Evolutionary conservation across 2,329 filamentous ascomycete genomes (phyloP).

Genomic region (Xylariales sp.): DNA sequence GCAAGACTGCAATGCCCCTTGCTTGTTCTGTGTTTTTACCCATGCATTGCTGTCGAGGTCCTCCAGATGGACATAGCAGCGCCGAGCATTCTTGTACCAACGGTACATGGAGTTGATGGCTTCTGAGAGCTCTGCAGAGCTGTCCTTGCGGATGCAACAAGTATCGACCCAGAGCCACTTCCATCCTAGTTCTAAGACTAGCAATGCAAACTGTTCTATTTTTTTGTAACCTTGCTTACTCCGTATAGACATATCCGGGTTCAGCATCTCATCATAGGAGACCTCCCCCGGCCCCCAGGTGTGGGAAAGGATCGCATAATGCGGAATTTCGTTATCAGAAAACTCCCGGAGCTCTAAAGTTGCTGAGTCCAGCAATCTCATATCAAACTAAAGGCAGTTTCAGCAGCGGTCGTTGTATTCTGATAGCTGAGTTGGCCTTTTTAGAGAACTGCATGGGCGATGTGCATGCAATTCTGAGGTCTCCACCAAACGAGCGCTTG

Average conservation of each 20-base stretch:
- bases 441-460: too few relatives aligned
- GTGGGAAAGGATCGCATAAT: background rate
- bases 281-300: background rate
- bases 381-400: too few relatives aligned
- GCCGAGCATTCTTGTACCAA: conserved; percentile 10
- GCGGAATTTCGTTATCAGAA: background rate
- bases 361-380: background rate
- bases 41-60: conserved; percentile 17
- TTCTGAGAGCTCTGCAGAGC: conserved; percentile 13
- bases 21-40: too few relatives aligned
- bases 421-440: too few relatives aligned
- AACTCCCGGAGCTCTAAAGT: background rate
- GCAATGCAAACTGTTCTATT: background rate
- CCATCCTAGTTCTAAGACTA: background rate
- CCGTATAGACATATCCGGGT: background rate
- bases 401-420: too few relatives aligned
- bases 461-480: too few relatives aligned
- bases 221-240: background rate
- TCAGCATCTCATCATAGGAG: background rate
- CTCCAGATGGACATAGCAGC: conserved; percentile 15
- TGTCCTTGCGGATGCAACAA: conserved; percentile 8
- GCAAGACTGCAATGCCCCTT: background rate
- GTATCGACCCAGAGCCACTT: conserved; percentile 14
- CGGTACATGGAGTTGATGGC: conserved; percentile 14
- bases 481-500: too few relatives aligned